A percentile compares a stretch with the other conserved stretches of the same genome.
Conservation (phyloP, 2,329 filamentous ascomycete species). For the Sclerotinia borealis region DNA sequence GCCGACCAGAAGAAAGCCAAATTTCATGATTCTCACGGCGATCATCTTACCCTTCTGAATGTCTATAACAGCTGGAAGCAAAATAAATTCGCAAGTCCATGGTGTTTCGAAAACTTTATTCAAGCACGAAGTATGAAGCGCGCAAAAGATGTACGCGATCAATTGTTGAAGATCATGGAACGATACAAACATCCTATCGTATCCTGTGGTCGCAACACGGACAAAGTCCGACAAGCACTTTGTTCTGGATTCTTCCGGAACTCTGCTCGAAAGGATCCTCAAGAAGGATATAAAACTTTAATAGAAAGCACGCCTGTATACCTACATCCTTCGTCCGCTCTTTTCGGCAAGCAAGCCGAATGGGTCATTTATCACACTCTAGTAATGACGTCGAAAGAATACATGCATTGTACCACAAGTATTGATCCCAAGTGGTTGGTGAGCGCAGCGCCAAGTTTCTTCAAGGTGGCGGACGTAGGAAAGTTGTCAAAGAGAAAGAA, state of each 20-base stretch:
- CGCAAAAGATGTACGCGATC: slow-evolving; percentile 86
- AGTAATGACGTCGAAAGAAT: slow-evolving; percentile 92
- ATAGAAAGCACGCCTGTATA: slow-evolving; percentile 94
- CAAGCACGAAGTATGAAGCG: slow-evolving; percentile 84
- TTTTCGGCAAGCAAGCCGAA: slow-evolving; percentile 94
- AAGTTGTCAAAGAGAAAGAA: slow-evolving; percentile 84
- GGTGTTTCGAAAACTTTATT: slow-evolving; percentile 98
- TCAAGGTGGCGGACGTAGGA: slow-evolving; percentile 81
- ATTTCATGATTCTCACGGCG: slow-evolving; percentile 91
- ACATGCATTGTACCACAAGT: slow-evolving; percentile 89
- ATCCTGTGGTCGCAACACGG: slow-evolving; percentile 82
- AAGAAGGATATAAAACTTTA: slow-evolving; percentile 96
- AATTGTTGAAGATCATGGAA: slow-evolving; percentile 89
- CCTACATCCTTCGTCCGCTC: slow-evolving; percentile 81
- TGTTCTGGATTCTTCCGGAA: slow-evolving; percentile 96
- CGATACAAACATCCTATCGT: slow-evolving; percentile 77
- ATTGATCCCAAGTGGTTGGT: slow-evolving; percentile 96
- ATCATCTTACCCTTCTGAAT: slow-evolving; percentile 91
- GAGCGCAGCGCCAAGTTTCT: slow-evolving; percentile 96
- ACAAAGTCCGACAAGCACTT: slow-evolving; percentile 79
- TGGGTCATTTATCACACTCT: slow-evolving; percentile 92
- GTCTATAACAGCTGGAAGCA: slow-evolving; percentile 97
- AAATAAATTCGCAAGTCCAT: slow-evolving; percentile 72
- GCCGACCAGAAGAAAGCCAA: slow-evolving; percentile 97
- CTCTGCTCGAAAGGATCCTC: slow-evolving; percentile 86